These are phyloP conservation scores for Sarocladiaceae sp. DNA, from an alignment of 2,329 filamentous ascomycete genomes.

Conservation along the genomic window DNA sequence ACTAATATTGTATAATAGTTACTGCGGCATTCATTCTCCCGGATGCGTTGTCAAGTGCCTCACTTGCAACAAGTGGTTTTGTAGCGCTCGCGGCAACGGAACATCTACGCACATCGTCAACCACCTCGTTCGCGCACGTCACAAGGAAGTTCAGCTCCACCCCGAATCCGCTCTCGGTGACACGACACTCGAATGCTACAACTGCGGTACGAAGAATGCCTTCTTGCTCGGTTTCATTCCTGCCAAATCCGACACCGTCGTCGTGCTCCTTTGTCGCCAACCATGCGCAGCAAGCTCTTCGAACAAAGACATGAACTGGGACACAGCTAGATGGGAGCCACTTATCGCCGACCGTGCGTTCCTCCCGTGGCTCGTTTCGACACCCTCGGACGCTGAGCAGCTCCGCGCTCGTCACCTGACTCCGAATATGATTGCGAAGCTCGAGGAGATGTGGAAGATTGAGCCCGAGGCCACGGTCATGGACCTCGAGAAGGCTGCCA, in stretches of 20 bases:
- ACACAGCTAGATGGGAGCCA: constrained; percentile 95
- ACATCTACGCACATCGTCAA: constrained; percentile 98
- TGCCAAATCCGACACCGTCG: constrained; percentile 96
- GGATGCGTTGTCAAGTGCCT: constrained; percentile 95
- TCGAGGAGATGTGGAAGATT: constrained; percentile 99
- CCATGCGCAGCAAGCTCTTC: constrained; percentile 92
- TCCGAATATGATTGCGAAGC: constrained; percentile 88
- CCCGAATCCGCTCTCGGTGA: constrained; percentile 89
- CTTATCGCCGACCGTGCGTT: constrained; percentile 96
- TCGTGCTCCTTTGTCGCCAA: constrained; percentile 92
- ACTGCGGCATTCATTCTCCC: constrained; percentile 95
- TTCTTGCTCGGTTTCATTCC: constrained; percentile 97
- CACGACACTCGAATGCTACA: constrained; percentile 96
- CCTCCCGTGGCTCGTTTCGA: constrained; percentile 82
- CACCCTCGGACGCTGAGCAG: constrained; percentile 90
- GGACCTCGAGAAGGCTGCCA: constrained; percentile 85
- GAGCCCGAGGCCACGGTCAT: constrained; percentile 81
- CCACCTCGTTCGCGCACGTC: constrained; percentile 90
- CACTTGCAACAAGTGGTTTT: constrained; percentile 97
- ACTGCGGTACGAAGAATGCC: constrained; percentile 98
- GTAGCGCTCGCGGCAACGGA: constrained; percentile 91
- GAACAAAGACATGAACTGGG: constrained; percentile 99
- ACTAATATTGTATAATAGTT: constrained; percentile 43
- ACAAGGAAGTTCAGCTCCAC: constrained; percentile 98
- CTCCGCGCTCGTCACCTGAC: constrained; percentile 89